phyloP scores from a whole-genome alignment of 331 rosid genomes.

The Malus hybrid region DNA sequence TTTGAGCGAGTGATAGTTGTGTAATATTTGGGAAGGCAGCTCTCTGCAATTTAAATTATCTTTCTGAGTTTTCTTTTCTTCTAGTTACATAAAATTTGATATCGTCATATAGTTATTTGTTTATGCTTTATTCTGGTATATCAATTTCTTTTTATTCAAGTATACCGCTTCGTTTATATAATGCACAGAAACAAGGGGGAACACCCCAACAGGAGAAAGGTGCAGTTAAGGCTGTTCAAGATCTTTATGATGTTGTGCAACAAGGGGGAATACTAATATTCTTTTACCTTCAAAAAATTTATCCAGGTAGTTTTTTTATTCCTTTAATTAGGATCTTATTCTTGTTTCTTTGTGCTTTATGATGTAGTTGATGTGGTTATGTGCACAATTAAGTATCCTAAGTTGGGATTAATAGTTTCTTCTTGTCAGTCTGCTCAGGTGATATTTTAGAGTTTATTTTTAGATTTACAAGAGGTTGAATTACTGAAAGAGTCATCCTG shows the following conservation, averaged over 20 bases:
- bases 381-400: neutral
- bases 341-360: neutral
- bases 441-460: neutral
- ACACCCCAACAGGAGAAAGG: no score
- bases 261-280: slow-evolving; percentile 80
- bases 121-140: neutral
- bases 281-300: slow-evolving; percentile 91
- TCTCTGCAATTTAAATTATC: neutral
- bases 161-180: neutral
- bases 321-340: neutral
- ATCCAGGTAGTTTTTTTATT: slow-evolving; percentile 50
- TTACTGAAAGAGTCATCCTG: neutral
- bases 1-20: neutral
- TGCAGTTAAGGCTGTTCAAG: no score
- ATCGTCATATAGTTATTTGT: neutral
- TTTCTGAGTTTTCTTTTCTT: neutral
- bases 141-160: neutral
- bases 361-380: neutral
- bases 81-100: neutral
- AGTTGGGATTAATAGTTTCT: neutral
- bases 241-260: no score
- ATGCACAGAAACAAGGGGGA: no score
- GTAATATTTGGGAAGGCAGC: neutral
- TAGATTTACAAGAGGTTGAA: neutral
- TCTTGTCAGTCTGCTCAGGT: neutral